phyloP scores from a whole-genome alignment of 768 basidiomycete genomes.

The Phaeotremella skinneri region DNA sequence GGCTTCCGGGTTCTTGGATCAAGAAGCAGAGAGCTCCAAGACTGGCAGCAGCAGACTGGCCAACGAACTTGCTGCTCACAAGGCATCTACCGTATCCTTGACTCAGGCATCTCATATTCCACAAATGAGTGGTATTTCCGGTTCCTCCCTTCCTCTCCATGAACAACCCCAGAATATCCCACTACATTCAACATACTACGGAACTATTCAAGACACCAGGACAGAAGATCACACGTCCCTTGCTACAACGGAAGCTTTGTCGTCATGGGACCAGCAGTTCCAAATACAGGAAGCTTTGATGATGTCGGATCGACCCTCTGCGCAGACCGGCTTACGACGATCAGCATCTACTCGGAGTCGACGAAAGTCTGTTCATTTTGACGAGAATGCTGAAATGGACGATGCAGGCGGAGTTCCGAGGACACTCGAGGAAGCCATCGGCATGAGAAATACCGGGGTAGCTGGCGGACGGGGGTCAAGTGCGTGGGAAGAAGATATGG shows the following conservation, averaged over 20 bases:
- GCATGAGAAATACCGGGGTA: conserved; percentile 14
- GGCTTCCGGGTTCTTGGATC: conserved; percentile 24
- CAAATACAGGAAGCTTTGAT: conserved; percentile 36
- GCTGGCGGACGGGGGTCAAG: conserved; percentile 18
- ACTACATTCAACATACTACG: not conserved
- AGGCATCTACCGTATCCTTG: not conserved
- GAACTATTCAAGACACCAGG: not conserved
- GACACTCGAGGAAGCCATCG: conserved; percentile 34
- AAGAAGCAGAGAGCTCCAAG: not conserved
- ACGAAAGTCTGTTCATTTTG: conserved; percentile 39
- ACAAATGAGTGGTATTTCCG: not conserved
- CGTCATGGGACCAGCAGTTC: conserved; percentile 19
- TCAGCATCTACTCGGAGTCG: conserved; percentile 6
- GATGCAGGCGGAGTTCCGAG: conserved; percentile 26
- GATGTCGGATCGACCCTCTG: conserved; percentile 10
- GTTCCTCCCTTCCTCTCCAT: not conserved
- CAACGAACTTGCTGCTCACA: conserved; percentile 1
- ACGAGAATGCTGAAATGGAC: not conserved
- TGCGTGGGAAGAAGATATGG: conserved; percentile 29
- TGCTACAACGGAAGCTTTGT: not conserved
- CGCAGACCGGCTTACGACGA: not conserved
- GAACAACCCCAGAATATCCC: not conserved
- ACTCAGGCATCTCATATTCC: conserved; percentile 1
- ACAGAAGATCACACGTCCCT: not conserved
- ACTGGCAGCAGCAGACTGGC: too few species aligned